phyloP scores from a whole-genome alignment of 345 rosid species.

The Melaleuca quinquenervia region DNA sequence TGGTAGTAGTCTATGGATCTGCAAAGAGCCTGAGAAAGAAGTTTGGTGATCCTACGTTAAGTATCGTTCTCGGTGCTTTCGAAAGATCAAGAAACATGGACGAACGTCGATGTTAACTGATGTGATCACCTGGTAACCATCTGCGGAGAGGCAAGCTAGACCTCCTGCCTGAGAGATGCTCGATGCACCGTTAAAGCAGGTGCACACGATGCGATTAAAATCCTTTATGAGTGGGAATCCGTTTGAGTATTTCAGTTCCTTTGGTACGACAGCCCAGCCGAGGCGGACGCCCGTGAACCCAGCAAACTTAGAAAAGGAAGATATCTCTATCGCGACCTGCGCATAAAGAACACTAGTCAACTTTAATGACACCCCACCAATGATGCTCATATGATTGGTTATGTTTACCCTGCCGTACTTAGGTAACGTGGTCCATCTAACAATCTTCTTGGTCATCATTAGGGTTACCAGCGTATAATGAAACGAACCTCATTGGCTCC shows the following conservation, averaged over 20 bases:
- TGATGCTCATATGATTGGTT: background rate
- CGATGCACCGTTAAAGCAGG: slow-evolving; percentile 85
- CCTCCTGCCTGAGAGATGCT: slow-evolving; percentile 77
- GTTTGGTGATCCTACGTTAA: background rate
- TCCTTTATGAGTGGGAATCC: slow-evolving; percentile 65
- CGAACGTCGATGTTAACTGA: background rate
- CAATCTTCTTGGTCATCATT: background rate
- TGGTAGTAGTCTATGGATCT: slow-evolving; percentile 39
- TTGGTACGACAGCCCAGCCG: slow-evolving; percentile 83
- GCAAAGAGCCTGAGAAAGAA: slow-evolving; percentile 18
- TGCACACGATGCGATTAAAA: slow-evolving; percentile 60
- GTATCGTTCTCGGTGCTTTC: background rate
- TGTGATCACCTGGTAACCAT: slow-evolving; percentile 39
- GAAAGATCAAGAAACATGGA: background rate
- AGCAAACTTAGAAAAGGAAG: slow-evolving; percentile 81
- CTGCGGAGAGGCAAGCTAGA: slow-evolving; percentile 55
- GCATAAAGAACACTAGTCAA: background rate
- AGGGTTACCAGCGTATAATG: background rate
- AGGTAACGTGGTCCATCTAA: background rate
- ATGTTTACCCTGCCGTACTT: no score
- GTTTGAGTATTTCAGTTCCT: slow-evolving; percentile 54
- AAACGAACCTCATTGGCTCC: slow-evolving; percentile 71
- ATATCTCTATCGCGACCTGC: slow-evolving; percentile 79
- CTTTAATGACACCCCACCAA: background rate
- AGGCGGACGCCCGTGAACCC: slow-evolving; percentile 91